Conservation (phyloP, 306 rosid species). For the Vicia villosa region DNA sequence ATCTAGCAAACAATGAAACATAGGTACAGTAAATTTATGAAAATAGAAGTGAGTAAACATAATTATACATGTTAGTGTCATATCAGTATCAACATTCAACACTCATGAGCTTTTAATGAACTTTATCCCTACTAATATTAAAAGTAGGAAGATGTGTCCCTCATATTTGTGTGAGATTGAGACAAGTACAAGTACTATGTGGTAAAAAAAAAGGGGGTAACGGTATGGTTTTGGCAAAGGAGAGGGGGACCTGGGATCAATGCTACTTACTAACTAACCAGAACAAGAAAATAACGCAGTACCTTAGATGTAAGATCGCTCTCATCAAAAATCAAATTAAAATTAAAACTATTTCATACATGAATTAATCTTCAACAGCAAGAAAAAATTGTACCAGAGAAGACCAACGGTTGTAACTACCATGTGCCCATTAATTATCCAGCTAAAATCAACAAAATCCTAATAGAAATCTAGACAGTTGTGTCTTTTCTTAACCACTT, state of each 20-base stretch:
- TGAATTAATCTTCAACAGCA: neutral
- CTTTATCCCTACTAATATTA: slow-evolving; percentile 1
- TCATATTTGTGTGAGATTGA: neutral
- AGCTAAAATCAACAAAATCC: no score
- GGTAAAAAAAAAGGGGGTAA: neutral
- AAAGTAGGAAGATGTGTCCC: neutral
- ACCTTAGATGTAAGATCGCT: neutral
- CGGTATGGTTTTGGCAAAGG: neutral
- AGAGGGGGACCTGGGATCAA: neutral
- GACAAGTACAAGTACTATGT: neutral
- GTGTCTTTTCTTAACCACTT: no score
- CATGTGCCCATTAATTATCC: neutral
- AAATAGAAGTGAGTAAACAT: neutral
- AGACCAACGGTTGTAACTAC: neutral
- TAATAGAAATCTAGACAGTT: no score
- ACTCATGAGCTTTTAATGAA: neutral
- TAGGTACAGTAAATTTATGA: neutral
- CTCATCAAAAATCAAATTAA: neutral
- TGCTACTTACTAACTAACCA: neutral
- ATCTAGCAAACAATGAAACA: neutral
- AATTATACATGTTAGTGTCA: neutral
- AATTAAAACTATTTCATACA: neutral
- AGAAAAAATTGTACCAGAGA: neutral
- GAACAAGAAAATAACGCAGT: slow-evolving; percentile 4
- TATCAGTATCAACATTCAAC: neutral